phyloP scores from a whole-genome alignment of 176 grass and related monocot genomes.

The Secale cereale region DNA sequence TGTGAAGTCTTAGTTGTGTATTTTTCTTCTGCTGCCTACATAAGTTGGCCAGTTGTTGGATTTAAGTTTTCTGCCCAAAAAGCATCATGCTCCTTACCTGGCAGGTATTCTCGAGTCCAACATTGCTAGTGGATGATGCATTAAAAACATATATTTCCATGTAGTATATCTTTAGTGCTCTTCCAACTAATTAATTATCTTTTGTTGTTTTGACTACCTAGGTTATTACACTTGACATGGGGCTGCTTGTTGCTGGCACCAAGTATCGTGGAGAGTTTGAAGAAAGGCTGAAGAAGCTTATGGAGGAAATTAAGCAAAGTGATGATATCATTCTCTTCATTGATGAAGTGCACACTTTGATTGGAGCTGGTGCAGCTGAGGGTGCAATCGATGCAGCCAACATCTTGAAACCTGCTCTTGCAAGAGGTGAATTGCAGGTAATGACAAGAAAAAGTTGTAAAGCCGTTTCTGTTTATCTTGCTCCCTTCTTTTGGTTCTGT shows the following conservation, averaged over 20 bases:
- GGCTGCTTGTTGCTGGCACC: conserved; percentile 96
- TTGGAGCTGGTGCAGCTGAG: conserved; percentile 97
- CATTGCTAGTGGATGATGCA: background rate
- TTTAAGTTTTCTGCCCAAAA: background rate
- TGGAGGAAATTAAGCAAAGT: conserved; percentile 99
- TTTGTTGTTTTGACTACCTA: conserved; percentile 18
- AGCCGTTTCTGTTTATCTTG: background rate
- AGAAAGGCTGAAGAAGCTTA: conserved; percentile 97
- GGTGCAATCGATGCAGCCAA: conserved; percentile 99
- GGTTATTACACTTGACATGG: conserved; percentile 99
- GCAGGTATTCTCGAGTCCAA: background rate
- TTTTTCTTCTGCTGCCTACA: background rate
- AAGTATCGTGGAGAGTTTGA: conserved; percentile 99
- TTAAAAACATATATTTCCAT: background rate
- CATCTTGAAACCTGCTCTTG: conserved; percentile 99
- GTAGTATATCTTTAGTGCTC: background rate
- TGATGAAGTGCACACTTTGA: conserved; percentile 98
- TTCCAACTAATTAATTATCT: conserved; percentile 7
- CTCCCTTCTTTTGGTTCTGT: conserved; percentile 12
- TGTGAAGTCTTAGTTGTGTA: background rate
- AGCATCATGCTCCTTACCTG: background rate
- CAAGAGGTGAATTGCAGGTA: conserved; percentile 99
- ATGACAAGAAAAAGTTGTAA: background rate
- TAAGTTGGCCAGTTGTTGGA: background rate
- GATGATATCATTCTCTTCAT: conserved; percentile 99